Evolutionary conservation across 2,329 filamentous ascomycete species (phyloP).

Genomic region (Apiospora arundinis): DNA sequence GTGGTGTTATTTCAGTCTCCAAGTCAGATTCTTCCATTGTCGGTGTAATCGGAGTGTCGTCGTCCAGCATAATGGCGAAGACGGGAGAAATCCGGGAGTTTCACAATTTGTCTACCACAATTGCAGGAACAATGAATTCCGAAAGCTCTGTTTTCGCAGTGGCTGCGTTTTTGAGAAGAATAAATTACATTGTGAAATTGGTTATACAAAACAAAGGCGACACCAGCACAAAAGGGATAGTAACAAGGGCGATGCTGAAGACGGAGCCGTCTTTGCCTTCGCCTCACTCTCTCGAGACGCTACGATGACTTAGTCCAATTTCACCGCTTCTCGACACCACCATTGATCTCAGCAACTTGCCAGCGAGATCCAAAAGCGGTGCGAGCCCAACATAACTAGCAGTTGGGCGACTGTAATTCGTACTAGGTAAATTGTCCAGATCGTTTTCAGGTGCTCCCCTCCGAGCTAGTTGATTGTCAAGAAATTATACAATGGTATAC

Average conservation of each 20-base stretch:
- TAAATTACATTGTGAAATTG: background rate
- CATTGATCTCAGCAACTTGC: background rate
- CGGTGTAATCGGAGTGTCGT: background rate
- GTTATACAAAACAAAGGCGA: background rate
- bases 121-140: background rate
- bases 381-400: no score
- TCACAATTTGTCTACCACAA: background rate
- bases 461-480: no score
- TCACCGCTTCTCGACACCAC: background rate
- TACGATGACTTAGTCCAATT: background rate
- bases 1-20: no score
- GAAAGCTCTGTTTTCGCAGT: background rate
- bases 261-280: background rate
- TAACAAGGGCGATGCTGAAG: background rate
- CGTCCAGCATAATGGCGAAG: background rate
- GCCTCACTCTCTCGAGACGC: background rate
- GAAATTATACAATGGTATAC: no score
- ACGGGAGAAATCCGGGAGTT: background rate
- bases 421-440: no score
- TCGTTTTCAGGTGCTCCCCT: no score
- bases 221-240: background rate
- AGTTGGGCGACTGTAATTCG: no score
- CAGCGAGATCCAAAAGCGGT: background rate
- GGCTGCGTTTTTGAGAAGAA: background rate
- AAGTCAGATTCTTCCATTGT: no score